Conservation (phyloP, 495 filamentous ascomycete species). For the Cercophora scortea region DNA sequence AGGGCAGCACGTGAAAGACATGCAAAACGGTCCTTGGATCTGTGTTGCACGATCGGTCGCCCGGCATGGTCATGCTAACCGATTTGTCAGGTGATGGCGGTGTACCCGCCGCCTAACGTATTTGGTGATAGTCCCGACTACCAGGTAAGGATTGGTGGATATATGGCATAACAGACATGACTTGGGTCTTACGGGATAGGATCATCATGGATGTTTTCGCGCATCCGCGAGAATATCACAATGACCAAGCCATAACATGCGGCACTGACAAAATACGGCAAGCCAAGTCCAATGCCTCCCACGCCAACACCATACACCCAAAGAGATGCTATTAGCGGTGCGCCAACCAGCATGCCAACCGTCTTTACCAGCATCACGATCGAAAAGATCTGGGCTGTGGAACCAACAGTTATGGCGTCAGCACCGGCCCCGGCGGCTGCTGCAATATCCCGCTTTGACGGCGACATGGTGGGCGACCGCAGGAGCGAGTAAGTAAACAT, state of each 20-base stretch:
- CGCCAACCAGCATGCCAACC: slow-evolving; percentile 33
- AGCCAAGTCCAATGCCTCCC: slow-evolving; percentile 14
- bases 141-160: too few species aligned
- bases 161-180: too few species aligned
- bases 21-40: too few species aligned
- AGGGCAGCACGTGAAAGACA: too few species aligned
- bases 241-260: slow-evolving; percentile 22
- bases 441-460: not conserved
- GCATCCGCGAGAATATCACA: not conserved
- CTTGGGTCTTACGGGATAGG: too few species aligned
- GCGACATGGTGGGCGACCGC: slow-evolving; percentile 25
- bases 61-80: too few species aligned
- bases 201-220: too few species aligned
- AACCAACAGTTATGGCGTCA: not conserved
- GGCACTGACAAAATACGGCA: slow-evolving; percentile 28
- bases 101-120: too few species aligned
- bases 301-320: slow-evolving; percentile 28
- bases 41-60: too few species aligned
- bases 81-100: too few species aligned
- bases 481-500: slow-evolving; percentile 37
- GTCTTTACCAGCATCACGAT: slow-evolving; percentile 40
- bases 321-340: slow-evolving; percentile 30
- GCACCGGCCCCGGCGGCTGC: not conserved
- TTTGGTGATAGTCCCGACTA: too few species aligned
- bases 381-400: slow-evolving; percentile 28